Base-by-base conservation (phyloP, 2,329 filamentous ascomycete species). In the Hymenoscyphus salicellus region DNA sequence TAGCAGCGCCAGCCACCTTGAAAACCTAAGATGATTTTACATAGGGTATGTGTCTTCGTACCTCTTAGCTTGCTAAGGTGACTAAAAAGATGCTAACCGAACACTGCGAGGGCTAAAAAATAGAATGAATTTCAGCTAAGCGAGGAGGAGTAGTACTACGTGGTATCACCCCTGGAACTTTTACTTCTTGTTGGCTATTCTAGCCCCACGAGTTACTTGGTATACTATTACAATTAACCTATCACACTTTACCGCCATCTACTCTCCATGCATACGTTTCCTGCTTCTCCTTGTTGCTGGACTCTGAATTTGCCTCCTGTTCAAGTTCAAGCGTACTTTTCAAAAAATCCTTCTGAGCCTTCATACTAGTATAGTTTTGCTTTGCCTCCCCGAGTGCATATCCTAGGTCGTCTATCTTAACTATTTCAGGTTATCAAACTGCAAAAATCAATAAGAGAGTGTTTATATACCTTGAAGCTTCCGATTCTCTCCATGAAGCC, bases 381-480 rank as follows among this genome's bases (percentile, higher is more conserved):
- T 60, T n/a, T 46, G 7, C 36, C 38, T 60, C n/a, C 2, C 43
- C 11, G 6, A 49, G n/a, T 23, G n/a, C 20, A 23, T 23, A n/a
- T 8, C 43, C 17, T 49, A 49, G n/a, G 6, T 23, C 17, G n/a
- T 49, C 43, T 20, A 49, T 49, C 43, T 49, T 49, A 49, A 11
- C 43, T 49, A 49, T 49, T 49, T 49, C 20, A 49, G 43, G 43
- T 49, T 49, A 49, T 49, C 11, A 49, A 49, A 49, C 43, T 49
- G 2, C 7, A 49, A 49, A 49, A 49, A 49, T 23, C 7, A 49
- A 23, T 5, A 30, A 60, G 23, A 26, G 28, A 17, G 36, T 60
- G 36, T 28, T 26, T 41, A n/a, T 46, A 41, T 60, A 60, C n/a
- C 57, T 60, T 60, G 8, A 30, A 60, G 38, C 32, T 26, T 60